phyloP scores from a whole-genome alignment of 371 early-diverging fungal genomes.

The Mortierella polycephala region DNA sequence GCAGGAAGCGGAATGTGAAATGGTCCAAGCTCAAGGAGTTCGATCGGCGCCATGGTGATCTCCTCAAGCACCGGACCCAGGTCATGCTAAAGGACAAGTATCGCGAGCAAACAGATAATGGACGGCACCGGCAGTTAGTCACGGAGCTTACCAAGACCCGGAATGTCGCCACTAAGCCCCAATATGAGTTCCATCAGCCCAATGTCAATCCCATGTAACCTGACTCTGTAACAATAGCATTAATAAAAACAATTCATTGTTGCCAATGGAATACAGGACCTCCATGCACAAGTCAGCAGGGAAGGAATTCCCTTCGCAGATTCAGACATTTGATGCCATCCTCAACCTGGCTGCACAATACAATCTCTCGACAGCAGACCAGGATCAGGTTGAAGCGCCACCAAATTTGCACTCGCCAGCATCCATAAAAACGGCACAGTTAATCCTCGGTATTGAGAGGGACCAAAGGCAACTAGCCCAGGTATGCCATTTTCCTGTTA shows the following conservation, averaged over 20 bases:
- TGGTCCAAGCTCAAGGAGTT: conserved; percentile 34
- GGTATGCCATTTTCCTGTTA: not conserved
- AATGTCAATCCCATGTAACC: too few species aligned
- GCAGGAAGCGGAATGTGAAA: conserved; percentile 11
- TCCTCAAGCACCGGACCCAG: conserved; percentile 24
- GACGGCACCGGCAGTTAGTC: conserved; percentile 1
- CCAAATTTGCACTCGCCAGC: not conserved
- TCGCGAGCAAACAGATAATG: conserved; percentile 23
- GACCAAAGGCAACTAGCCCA: conserved; percentile 8
- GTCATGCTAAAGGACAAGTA: conserved; percentile 47
- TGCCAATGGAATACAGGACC: too few species aligned
- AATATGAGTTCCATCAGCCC: not conserved
- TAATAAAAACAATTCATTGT: too few species aligned
- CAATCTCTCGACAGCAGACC: not conserved
- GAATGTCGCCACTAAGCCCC: not conserved
- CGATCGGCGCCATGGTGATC: conserved; percentile 19
- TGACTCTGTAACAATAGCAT: too few species aligned
- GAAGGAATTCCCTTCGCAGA: conserved; percentile 5
- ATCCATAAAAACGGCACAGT: conserved; percentile 9
- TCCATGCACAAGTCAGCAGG: not conserved
- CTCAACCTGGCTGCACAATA: conserved; percentile 14
- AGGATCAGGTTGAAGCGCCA: not conserved
- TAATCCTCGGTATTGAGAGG: conserved; percentile 7
- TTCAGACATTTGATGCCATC: conserved; percentile 10
- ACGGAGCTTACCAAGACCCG: conserved; percentile 2